phyloP scores from a whole-genome alignment of 331 rosid species.

The Rhamnella rubrinervis region DNA sequence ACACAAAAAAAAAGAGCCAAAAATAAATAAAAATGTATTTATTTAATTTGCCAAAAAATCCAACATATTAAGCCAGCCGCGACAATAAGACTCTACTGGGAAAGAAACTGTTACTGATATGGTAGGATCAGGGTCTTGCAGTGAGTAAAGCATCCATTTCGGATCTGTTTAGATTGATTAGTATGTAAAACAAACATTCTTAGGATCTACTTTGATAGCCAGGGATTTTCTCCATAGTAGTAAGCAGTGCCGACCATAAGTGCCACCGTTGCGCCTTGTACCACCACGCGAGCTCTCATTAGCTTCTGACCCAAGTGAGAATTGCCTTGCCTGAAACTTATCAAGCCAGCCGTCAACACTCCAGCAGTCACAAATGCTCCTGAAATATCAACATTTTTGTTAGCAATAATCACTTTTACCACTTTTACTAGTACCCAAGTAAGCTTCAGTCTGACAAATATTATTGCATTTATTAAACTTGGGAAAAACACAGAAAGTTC shows the following conservation, averaged over 20 bases:
- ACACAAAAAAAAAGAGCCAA: too few relatives aligned
- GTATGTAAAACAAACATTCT: background rate
- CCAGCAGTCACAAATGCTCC: constrained; percentile 92
- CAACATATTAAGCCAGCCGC: background rate
- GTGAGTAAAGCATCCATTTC: constrained; percentile 14
- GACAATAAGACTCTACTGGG: background rate
- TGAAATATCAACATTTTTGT: constrained; percentile 23
- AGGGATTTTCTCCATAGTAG: constrained; percentile 85
- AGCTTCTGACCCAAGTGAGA: constrained; percentile 86
- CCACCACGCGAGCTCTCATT: constrained; percentile 97
- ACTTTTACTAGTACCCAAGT: background rate
- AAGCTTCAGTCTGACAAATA: background rate
- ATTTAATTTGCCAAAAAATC: too few relatives aligned
- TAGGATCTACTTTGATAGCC: constrained; percentile 44
- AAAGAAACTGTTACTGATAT: background rate
- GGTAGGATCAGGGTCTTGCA: constrained; percentile 18
- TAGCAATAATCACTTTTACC: background rate
- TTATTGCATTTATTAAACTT: background rate
- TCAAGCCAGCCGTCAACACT: constrained; percentile 86
- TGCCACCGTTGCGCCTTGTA: constrained; percentile 93
- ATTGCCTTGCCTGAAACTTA: constrained; percentile 87
- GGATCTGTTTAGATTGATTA: background rate
- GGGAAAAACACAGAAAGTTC: background rate
- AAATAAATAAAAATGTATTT: too few relatives aligned
- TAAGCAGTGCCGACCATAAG: constrained; percentile 95